Evolutionary conservation across 192 early-diverging fungal species (phyloP), one percentile per base, ranked within the genome.

Genomic region (Phycomyces nitens): DNA sequence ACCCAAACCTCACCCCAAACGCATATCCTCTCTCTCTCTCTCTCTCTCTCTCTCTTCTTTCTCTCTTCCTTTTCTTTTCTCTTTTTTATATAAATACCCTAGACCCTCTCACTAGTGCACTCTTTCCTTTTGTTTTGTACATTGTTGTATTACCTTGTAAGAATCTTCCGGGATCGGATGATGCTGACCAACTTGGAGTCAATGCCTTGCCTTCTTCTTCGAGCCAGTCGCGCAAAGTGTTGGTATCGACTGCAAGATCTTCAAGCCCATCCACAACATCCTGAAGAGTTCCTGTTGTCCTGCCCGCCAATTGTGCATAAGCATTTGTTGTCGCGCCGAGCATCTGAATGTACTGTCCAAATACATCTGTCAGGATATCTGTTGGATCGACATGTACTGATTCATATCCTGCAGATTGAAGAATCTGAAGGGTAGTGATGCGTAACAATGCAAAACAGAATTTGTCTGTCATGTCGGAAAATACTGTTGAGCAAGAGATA

Each of bases 361-460:
- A 75, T 15, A 82, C 79, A 68, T 84, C 83, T 3, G 72, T 74
- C 14, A 84, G 56, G 12, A 80, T 75, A 29, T 80, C 56, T 34
- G 76, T 66, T 16, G 78, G 51, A 27, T 68, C 66, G 18, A 61
- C 44, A 41, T 82, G 72, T 2, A 72, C 77, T 15, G 79, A 69
- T 65, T 84, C 83, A 22, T 80, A 84, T 0, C 83, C 83, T 38
- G 80, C 76, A 29, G 80, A 61, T 50, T 84, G 80, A 2, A 81
- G 52, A 14, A 81, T 76, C 64, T 84, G 82, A 23, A 79, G 53
- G 15, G 82, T 68, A 14, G 80, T 69, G 44, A 72, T 71, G 23
- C 74, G 64, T 41, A 84, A 73, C 55, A 81, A 55, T 9, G 80
- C 72, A 60, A 76, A 75, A 73, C 76, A 81, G 67, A 84, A 78